phyloP scores from a whole-genome alignment of 352 stramenopile species.

The Phytopythium chamaehyphon region DNA sequence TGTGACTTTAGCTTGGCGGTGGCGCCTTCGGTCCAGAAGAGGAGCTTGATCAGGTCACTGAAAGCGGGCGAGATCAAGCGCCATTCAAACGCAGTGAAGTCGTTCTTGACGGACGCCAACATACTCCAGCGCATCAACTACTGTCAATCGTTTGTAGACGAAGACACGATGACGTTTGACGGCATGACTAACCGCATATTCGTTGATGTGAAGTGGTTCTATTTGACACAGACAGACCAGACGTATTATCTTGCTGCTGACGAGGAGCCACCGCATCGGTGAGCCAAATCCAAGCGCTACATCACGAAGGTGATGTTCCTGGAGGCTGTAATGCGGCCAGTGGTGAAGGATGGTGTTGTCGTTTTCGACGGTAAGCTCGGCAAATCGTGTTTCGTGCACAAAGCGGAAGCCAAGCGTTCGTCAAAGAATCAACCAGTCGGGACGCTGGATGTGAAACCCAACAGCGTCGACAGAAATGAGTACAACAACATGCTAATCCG shows the following conservation, averaged over 20 bases:
- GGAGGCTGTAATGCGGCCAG: conserved; percentile 7
- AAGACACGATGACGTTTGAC: conserved; percentile 6
- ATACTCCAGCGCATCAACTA: neutral
- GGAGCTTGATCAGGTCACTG: neutral
- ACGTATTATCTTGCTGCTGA: conserved; percentile 7
- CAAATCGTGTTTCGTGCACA: conserved; percentile 2
- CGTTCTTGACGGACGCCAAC: conserved; percentile 6
- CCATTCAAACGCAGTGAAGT: conserved; percentile 1
- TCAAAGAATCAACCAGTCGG: conserved; percentile 2
- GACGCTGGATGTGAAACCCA: neutral
- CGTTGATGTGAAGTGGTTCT: conserved; percentile 25
- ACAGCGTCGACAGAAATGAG: neutral
- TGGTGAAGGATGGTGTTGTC: neutral
- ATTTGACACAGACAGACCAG: conserved; percentile 8
- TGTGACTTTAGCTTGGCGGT: neutral
- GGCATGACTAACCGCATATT: conserved; percentile 13
- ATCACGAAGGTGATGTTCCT: conserved; percentile 30
- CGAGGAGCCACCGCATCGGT: conserved; percentile 7
- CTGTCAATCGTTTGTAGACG: conserved; percentile 7
- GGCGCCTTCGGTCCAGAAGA: neutral
- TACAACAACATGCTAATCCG: conserved; percentile 1
- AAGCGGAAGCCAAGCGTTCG: neutral
- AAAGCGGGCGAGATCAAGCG: neutral
- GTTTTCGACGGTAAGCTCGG: conserved; percentile 10
- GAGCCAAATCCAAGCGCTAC: conserved; percentile 13